Base-by-base conservation (phyloP, 1,284 basidiomycete species). In the Boletus albobrunnescens region DNA sequence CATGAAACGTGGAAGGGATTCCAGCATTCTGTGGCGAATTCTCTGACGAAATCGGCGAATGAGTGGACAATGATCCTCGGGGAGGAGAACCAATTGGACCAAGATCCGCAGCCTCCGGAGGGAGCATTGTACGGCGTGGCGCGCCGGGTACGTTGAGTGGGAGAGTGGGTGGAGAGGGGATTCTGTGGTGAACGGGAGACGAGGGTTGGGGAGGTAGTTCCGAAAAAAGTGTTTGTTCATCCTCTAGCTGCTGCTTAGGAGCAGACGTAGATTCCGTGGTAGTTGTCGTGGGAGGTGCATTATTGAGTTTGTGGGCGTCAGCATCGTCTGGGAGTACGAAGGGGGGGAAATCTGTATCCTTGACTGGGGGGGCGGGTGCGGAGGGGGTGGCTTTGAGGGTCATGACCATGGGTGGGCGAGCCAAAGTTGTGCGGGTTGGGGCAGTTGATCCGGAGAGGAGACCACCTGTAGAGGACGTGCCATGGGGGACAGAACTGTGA, bases 31-130 rank as follows among this genome's bases (percentile, higher is more conserved):
- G 87, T 1, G 82, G 84, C 33, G 81, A 87, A 60, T 87, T 82
- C 0, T 83, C 81, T 7, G 84, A 83, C 1, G 77, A 72, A 3
- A 81, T 62, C 33, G 76, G 77, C n/a, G 77, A 79, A 6, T 76
- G 72, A 0, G 71, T 70, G n/a, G 71, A 58, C 51, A 76, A 47
- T 65, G 75, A 60, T 54, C 68, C 38, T 69, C 74, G 69, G 16
- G 85, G 81, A 7, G 83, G 84, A 7, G 84, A 87, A 9, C 87
- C 87, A 51, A 90, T 87, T 14, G 86, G 85, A 6, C 87, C 87
- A 55, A 87, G 84, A 62, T 87, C 85, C 39, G 67, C 54, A 54
- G 57, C 61, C 52, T 54, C 69, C 46, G 64, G 44, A 39, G 68
- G 49, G 23, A 57, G 44, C 58, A 61, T 60, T 56, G 68, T 53